phyloP scores from a whole-genome alignment of 495 filamentous ascomycete species.

The Penicillium verhagenii region DNA sequence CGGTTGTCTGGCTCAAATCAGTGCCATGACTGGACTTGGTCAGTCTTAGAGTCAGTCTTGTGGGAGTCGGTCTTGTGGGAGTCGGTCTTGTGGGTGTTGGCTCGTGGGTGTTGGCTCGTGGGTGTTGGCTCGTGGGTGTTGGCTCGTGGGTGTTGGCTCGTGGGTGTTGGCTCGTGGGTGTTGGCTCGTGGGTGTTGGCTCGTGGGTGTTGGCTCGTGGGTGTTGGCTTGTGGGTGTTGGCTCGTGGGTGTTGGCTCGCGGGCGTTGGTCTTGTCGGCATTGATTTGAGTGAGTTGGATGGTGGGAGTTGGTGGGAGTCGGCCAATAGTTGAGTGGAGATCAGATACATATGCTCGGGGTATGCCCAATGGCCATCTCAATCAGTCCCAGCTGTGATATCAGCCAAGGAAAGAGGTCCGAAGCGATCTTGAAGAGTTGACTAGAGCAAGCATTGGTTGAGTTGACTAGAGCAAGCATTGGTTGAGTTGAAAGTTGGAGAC shows the following conservation, averaged over 20 bases:
- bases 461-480: not conserved
- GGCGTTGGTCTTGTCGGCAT: not conserved
- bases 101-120: not conserved
- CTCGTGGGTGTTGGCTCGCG: not conserved
- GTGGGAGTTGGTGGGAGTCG: not conserved
- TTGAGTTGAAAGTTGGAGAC: not conserved
- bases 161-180: not conserved
- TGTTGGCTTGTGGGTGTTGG: not conserved
- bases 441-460: not conserved
- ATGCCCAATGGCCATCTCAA: not conserved
- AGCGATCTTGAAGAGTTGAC: not conserved
- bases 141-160: not conserved
- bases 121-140: not conserved
- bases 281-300: not conserved
- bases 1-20: not conserved
- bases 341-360: not conserved
- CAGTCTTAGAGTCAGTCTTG: not conserved
- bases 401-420: not conserved
- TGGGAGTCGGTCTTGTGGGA: not conserved
- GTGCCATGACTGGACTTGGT: not conserved
- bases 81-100: not conserved
- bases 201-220: not conserved
- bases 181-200: not conserved
- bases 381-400: not conserved
- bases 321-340: not conserved